Evolutionary conservation across 2,329 filamentous ascomycete species (phyloP).

Genomic region (Aschersonia sp.): DNA sequence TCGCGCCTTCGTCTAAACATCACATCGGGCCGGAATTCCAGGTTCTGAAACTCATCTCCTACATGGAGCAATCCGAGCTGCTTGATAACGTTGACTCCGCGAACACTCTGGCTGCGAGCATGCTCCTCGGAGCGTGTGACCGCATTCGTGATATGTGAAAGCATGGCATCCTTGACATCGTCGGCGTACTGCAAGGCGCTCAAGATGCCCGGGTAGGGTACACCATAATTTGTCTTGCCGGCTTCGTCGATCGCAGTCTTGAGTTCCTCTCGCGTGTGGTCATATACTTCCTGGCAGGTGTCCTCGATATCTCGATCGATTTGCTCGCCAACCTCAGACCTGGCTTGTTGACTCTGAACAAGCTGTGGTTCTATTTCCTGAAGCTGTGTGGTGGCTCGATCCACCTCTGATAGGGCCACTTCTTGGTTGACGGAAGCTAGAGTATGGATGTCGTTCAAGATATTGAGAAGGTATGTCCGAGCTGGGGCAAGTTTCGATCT

Average conservation of each 20-base stretch:
- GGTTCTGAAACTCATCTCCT: slow-evolving; percentile 71
- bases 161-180: slow-evolving; percentile 81
- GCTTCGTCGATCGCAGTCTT: slow-evolving; percentile 62
- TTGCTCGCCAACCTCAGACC: slow-evolving; percentile 64
- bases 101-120: slow-evolving; percentile 62
- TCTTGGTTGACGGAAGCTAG: slow-evolving; percentile 79
- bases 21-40: slow-evolving; percentile 78
- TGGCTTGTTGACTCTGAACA: slow-evolving; percentile 70
- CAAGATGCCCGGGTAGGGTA: slow-evolving; percentile 77
- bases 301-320: slow-evolving; percentile 73
- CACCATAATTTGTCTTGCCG: slow-evolving; percentile 63
- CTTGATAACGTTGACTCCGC: slow-evolving; percentile 77
- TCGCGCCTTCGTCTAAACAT: slow-evolving; percentile 88
- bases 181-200: slow-evolving; percentile 86
- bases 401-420: slow-evolving; percentile 71
- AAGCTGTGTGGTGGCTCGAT: slow-evolving; percentile 69
- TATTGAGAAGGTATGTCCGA: slow-evolving; percentile 87
- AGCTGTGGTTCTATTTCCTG: slow-evolving; percentile 72
- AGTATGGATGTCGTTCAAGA: slow-evolving; percentile 73
- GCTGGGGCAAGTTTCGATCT: slow-evolving; percentile 91
- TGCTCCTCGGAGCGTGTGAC: slow-evolving; percentile 73
- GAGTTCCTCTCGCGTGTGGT: slow-evolving; percentile 64
- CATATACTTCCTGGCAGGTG: slow-evolving; percentile 75
- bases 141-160: slow-evolving; percentile 69
- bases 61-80: slow-evolving; percentile 79